Conservation (phyloP, 192 early-diverging fungal species). For the Mortierella hygrophila region DNA sequence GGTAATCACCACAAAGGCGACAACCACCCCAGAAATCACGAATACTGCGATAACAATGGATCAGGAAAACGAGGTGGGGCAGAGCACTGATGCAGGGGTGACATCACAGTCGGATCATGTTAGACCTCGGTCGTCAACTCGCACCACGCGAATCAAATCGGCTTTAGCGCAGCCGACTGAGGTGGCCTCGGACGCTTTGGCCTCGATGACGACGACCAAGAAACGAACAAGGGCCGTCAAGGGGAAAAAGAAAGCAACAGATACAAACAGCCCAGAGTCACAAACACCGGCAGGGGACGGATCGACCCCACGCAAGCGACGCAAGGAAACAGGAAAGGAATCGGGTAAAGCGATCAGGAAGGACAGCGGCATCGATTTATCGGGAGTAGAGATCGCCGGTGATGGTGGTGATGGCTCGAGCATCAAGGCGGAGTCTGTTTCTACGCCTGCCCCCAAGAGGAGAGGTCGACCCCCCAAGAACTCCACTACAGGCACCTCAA, state of each 20-base stretch:
- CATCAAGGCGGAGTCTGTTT: not conserved
- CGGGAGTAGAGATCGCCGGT: not conserved
- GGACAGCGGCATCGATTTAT: not conserved
- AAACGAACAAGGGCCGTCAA: not conserved
- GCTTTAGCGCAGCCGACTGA: not conserved
- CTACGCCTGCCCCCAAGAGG: not conserved
- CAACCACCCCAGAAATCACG: not conserved
- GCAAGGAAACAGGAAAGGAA: not conserved
- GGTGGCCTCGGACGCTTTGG: not conserved
- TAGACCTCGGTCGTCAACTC: not conserved
- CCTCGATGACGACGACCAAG: not conserved
- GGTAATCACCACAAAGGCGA: not conserved
- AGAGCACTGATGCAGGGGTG: not conserved
- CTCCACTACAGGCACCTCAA: not conserved
- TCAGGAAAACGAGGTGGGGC: not conserved
- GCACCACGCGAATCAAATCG: not conserved
- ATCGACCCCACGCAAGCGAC: not conserved
- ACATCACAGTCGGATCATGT: not conserved
- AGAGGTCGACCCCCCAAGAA: not conserved
- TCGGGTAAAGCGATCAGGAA: not conserved
- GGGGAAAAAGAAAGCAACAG: not conserved
- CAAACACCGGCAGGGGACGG: not conserved
- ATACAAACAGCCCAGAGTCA: not conserved
- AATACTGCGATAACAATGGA: not conserved
- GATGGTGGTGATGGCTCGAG: not conserved